Conservation (phyloP, 305 asterid species). For the Galium porrigens region DNA sequence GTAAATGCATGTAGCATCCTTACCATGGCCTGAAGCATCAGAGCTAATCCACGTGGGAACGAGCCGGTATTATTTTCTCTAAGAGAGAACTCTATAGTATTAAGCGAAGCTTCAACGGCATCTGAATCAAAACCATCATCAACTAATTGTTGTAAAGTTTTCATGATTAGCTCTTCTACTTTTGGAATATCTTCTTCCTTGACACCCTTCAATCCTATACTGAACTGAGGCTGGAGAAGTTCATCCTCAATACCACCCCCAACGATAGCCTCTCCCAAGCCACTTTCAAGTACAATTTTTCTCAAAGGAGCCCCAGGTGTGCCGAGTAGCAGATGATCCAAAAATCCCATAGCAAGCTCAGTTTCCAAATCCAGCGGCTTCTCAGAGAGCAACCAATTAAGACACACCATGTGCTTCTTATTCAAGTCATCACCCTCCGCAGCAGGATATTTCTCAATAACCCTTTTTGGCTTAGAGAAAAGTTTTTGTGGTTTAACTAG, state of each 20-base stretch:
- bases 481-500: conserved; percentile 57
- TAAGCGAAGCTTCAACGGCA: conserved; percentile 98
- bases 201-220: conserved; percentile 90
- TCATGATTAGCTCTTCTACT: conserved; percentile 57
- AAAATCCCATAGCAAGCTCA: conserved; percentile 75
- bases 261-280: conserved; percentile 81
- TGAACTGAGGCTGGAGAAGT: conserved; percentile 92
- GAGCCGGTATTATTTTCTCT: conserved; percentile 97
- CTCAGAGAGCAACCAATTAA: conserved; percentile 89
- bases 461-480: conserved; percentile 58
- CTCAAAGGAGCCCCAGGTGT: conserved; percentile 96
- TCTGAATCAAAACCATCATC: conserved; percentile 80
- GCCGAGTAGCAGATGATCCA: conserved; percentile 82
- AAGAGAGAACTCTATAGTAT: conserved; percentile 91
- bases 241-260: conserved; percentile 97
- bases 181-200: conserved; percentile 60
- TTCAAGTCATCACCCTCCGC: conserved; percentile 72
- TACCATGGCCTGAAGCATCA: conserved; percentile 91
- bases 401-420: conserved; percentile 92
- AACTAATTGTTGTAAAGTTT: conserved; percentile 47
- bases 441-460: conserved; percentile 84
- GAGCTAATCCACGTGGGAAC: conserved; percentile 88
- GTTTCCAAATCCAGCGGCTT: conserved; percentile 83
- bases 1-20: conserved; percentile 18
- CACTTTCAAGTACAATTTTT: conserved; percentile 85